A percentile compares a stretch with the other conserved stretches of the same genome.
These are phyloP conservation scores for Suillus subluteus DNA, from an alignment of 768 basidiomycete genomes.

Conservation along the genomic window DNA sequence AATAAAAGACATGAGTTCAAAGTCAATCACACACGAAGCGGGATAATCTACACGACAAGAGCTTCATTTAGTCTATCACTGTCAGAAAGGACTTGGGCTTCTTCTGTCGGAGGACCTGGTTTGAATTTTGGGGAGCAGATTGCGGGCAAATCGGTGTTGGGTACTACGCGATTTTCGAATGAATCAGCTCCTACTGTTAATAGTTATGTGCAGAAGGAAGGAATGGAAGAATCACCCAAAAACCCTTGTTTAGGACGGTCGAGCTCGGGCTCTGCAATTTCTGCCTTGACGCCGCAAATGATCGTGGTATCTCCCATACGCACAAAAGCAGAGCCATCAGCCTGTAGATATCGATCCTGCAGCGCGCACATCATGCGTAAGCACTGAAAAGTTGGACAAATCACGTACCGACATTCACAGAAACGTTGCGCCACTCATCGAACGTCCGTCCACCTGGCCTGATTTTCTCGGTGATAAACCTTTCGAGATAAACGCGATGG, in stretches of 20 bases:
- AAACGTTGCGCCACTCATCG: constrained; percentile 72
- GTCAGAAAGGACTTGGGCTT: constrained; percentile 90
- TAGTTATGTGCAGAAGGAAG: neutral
- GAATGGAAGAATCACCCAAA: constrained; percentile 58
- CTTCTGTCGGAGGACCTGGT: constrained; percentile 92
- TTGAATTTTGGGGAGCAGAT: constrained; percentile 94
- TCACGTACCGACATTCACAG: constrained; percentile 76
- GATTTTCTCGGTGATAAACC: constrained; percentile 77
- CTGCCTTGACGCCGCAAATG: constrained; percentile 95
- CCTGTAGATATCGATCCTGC: constrained; percentile 92
- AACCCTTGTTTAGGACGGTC: constrained; percentile 78
- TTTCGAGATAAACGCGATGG: constrained; percentile 84
- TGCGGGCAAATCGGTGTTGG: constrained; percentile 92
- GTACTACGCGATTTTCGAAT: constrained; percentile 54
- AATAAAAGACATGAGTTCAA: constrained; percentile 8
- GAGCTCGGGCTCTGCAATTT: constrained; percentile 89
- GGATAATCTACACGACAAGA: constrained; percentile 63
- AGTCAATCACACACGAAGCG: neutral
- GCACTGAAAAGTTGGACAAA: constrained; percentile 2
- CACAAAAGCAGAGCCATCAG: constrained; percentile 91
- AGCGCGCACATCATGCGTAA: neutral
- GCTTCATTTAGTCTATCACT: constrained; percentile 79
- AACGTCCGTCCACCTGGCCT: constrained; percentile 84
- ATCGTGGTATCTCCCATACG: constrained; percentile 92
- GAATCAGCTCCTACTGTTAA: neutral